Conservation (phyloP, 495 filamentous ascomycete species). For the Penicillium macrosclerotiorum region DNA sequence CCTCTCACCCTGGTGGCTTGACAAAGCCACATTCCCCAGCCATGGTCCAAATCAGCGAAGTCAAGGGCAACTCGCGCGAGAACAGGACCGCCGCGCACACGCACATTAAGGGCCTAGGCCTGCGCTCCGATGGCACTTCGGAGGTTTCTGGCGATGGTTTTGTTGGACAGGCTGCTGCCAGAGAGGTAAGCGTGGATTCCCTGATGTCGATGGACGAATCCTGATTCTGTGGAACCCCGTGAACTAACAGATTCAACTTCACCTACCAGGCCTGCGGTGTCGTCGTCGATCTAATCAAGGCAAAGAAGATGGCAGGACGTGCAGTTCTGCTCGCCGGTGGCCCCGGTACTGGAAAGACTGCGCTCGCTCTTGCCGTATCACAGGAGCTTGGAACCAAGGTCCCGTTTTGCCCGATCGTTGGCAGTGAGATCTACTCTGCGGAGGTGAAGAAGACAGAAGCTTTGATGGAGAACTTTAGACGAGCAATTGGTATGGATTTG, state of each 20-base stretch:
- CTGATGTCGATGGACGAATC: not conserved
- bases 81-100: conserved; percentile 95
- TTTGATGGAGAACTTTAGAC: conserved; percentile 96
- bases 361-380: conserved; percentile 87
- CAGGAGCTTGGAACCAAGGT: conserved; percentile 97
- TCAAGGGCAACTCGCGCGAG: conserved; percentile 92
- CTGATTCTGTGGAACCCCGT: not conserved
- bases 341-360: conserved; percentile 96
- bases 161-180: conserved; percentile 81
- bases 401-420: conserved; percentile 94
- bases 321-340: conserved; percentile 90
- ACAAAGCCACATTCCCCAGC: conserved; percentile 28
- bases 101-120: conserved; percentile 91
- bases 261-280: conserved; percentile 78
- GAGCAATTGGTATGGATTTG: conserved; percentile 72
- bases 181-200: conserved; percentile 60
- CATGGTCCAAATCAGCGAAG: conserved; percentile 96
- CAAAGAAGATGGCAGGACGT: conserved; percentile 94
- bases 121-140: conserved; percentile 78
- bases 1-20: conserved; percentile 15
- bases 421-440: conserved; percentile 93
- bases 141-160: conserved; percentile 77
- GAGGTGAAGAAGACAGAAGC: conserved; percentile 99
- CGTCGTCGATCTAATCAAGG: conserved; percentile 88
- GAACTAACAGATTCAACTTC: conserved; percentile 12